Base-by-base conservation (phyloP, 2,329 filamentous ascomycete genomes). In the Neofusicoccum umdonicola region DNA sequence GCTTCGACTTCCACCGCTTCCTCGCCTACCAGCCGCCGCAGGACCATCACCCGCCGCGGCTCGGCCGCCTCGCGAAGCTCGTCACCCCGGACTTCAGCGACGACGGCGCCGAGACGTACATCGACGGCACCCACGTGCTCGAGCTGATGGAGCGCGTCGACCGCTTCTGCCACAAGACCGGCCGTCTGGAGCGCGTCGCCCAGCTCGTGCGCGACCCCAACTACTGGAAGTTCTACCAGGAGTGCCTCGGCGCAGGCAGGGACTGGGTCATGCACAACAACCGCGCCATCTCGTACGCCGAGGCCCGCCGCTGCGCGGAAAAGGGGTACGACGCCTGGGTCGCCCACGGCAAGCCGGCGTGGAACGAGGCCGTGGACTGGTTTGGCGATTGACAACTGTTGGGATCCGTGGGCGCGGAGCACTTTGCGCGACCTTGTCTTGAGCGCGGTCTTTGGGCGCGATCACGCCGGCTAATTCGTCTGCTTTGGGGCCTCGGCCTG, bases 101-200 rank as follows among this genome's bases (percentile, higher is more conserved):
- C 56, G 56, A 60, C 42, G 56, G 56, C 56, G 56, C 22, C 56
- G 22, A 60, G 41, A 60, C 56, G 8, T 60, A 60, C 27, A 19
- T 60, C 41, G 56, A 60, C 42, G 56, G 56, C 27, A 60, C 56
- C 42, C 56, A 60, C 56, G 56, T 60, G 56, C 56, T 60, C 56
- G 56, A 60, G 56, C 56, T 60, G 42, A 60, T 60, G 56, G 56
- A 47, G 56, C 56, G 56, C 42, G 56, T 60, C 56, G 56, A 60
- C 42, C 56, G 56, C 56, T 15, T 60, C 41, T 60, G 41, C 56
- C 22, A 45, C 27, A 44, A 44, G 37, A 60, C 56, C 15, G 56
- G 56, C 56, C 56, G 56, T n/a, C 42, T 60, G 56, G n/a, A 47
- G 41, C 35, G 35, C n/a, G 42, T 45, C 17, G 45, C 56, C 27